Conservation (phyloP, 2,329 filamentous ascomycete species). For the Fusarium succisae region DNA sequence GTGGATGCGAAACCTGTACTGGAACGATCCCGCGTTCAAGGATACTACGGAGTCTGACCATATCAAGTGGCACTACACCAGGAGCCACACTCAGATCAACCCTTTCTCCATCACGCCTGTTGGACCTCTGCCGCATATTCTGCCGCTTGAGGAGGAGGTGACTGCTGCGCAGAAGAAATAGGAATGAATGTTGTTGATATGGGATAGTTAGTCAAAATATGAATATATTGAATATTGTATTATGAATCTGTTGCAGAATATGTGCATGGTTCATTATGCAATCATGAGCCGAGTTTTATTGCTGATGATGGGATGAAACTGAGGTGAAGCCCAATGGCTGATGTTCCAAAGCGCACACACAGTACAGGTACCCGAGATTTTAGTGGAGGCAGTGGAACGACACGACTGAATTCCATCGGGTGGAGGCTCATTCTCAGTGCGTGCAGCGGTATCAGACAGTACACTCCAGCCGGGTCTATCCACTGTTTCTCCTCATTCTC, state of each 20-base stretch:
- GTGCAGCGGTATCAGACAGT: slow-evolving; percentile 16
- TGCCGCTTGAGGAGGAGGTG: slow-evolving; percentile 83
- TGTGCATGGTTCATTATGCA: slow-evolving; percentile 1
- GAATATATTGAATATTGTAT: not conserved
- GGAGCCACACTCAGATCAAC: slow-evolving; percentile 73
- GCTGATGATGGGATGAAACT: slow-evolving; percentile 16
- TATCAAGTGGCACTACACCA: slow-evolving; percentile 82
- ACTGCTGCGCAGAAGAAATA: slow-evolving; percentile 54
- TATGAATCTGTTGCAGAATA: not conserved
- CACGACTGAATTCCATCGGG: not conserved
- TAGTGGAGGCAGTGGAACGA: slow-evolving; percentile 18
- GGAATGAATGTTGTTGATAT: not conserved
- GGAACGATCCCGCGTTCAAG: slow-evolving; percentile 80
- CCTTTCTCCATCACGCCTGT: slow-evolving; percentile 80
- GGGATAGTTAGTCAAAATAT: not conserved
- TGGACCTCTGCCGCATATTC: slow-evolving; percentile 83
- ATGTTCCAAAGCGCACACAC: not conserved
- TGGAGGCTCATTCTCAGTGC: slow-evolving; percentile 16
- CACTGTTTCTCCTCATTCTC: slow-evolving; percentile 9
- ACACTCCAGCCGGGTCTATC: not conserved
- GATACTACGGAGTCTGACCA: slow-evolving; percentile 92
- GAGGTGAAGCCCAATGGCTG: slow-evolving; percentile 13
- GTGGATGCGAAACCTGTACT: slow-evolving; percentile 88
- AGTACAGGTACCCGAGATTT: slow-evolving; percentile 7
- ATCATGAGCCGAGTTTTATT: slow-evolving; percentile 4